These are phyloP conservation scores for Dioszegia aurantiaca DNA, from an alignment of 768 basidiomycete species.

Conservation along the genomic window DNA sequence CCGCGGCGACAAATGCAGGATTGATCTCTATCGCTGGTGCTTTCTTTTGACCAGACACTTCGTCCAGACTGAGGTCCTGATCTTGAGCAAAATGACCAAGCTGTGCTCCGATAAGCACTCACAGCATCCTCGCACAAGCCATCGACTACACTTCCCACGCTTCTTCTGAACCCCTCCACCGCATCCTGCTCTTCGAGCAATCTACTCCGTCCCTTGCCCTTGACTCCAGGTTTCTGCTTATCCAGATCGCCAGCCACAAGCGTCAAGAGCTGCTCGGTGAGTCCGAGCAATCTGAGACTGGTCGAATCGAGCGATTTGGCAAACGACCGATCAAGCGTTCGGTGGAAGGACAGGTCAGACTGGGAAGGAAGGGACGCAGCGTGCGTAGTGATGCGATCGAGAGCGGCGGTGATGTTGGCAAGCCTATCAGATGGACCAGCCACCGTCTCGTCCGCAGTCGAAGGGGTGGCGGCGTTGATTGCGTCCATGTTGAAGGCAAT, in stretches of 20 bases:
- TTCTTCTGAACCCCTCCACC: conserved; percentile 72
- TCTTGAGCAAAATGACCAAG: background rate
- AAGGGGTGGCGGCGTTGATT: too few relatives aligned
- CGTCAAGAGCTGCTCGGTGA: conserved; percentile 66
- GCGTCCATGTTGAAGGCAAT: too few relatives aligned
- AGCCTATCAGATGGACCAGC: background rate
- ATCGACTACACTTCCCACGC: conserved; percentile 82
- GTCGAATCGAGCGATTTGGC: conserved; percentile 69
- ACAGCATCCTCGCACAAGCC: conserved; percentile 78
- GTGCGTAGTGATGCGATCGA: conserved; percentile 46
- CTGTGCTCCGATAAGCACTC: conserved; percentile 39
- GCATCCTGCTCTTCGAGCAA: conserved; percentile 73
- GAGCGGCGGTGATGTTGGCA: conserved; percentile 34
- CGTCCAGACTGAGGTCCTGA: conserved; percentile 80
- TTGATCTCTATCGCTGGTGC: conserved; percentile 41
- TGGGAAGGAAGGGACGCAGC: conserved; percentile 55
- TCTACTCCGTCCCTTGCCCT: conserved; percentile 49
- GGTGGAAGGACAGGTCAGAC: conserved; percentile 79
- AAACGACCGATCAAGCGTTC: conserved; percentile 72
- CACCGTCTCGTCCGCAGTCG: background rate
- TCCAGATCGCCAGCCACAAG: conserved; percentile 3
- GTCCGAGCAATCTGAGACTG: conserved; percentile 63
- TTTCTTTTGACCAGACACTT: conserved; percentile 68
- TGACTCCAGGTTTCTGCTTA: background rate
- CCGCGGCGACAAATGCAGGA: conserved; percentile 14